These are phyloP conservation scores for Scheffersomyces spartinae DNA, from an alignment of 805 yeast genomes.

Conservation along the genomic window DNA sequence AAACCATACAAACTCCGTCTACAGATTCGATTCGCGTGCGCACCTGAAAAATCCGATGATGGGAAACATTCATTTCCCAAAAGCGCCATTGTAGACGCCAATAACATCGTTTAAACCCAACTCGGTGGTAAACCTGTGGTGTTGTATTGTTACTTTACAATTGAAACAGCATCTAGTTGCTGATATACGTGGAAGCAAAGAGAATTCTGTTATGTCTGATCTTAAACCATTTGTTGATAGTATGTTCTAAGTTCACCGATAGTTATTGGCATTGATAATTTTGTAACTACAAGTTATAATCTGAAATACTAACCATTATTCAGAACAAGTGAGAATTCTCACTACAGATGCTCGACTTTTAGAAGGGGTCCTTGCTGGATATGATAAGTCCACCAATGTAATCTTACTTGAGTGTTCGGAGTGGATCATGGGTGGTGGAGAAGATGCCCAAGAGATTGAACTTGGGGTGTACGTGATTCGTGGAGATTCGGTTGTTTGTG, in stretches of 20 bases:
- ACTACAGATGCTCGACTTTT: slow-evolving; percentile 33
- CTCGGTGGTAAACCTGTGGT: neutral
- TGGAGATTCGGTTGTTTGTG: slow-evolving; percentile 47
- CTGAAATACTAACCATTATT: slow-evolving; percentile 10
- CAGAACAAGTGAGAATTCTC: slow-evolving; percentile 28
- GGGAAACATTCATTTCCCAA: neutral
- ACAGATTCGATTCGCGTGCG: too few relatives aligned
- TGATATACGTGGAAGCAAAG: neutral
- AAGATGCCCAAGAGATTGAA: slow-evolving; percentile 24
- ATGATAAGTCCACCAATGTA: slow-evolving; percentile 53
- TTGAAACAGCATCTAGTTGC: slow-evolving; percentile 1
- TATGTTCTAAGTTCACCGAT: slow-evolving; percentile 12
- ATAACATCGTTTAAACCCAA: too few relatives aligned
- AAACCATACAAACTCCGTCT: too few relatives aligned
- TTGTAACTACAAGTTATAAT: slow-evolving; percentile 1
- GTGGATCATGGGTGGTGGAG: slow-evolving; percentile 33
- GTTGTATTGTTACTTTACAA: neutral
- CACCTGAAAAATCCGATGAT: too few relatives aligned
- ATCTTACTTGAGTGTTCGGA: slow-evolving; percentile 42
- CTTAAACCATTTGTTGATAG: slow-evolving; percentile 20
- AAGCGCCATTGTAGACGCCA: neutral
- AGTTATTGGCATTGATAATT: neutral
- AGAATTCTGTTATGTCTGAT: slow-evolving; percentile 14
- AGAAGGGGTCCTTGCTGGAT: slow-evolving; percentile 40
- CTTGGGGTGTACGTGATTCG: slow-evolving; percentile 43